Evolutionary conservation across 768 basidiomycete species (phyloP), one percentile per base, ranked within the genome.

Genomic region (Suillus hirtellus): DNA sequence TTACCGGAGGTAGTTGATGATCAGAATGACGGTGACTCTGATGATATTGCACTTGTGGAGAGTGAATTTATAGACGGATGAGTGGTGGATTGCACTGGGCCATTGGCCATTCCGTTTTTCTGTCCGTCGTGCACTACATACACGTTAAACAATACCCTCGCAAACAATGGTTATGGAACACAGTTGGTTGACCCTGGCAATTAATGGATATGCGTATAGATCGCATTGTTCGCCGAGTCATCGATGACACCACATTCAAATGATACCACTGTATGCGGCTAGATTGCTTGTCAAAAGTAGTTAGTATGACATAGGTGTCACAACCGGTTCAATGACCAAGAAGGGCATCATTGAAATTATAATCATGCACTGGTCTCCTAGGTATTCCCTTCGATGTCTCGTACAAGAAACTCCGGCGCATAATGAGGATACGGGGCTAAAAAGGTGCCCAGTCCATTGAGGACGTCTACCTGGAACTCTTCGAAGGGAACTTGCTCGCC

Each of bases 401-500:
- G 64, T 46, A 75, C 68, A 19, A 63, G 61, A 55, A 89, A 88
- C 24, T 87, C 81, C 0, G 81, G 81, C 14, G 82, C 85, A 66
- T 89, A 92, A 64, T 75, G 61, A 10, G 71, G 73, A 65, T 82
- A 73, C 34, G 84, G 84, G 68, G 89, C 91, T 12, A 92, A 75
- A 35, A 91, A 71, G 0, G 85, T 89, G 24, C 83, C 90, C 31
- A 91, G 73, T 14, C 84, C 82, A n/a, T 78, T 79, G 67, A 92
- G 86, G 11, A 89, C 87, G 73, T 94, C 91, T 3, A 95, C 86
- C 67, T 90, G 83, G 70, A 85, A 94, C 69, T 88, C 85, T 70
- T 87, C 81, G 66, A 90, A 89, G 11, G 89, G 89, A 68, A 84
- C 89, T 5, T 76, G 69, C 75, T 96, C 94, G 9, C 94, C 94